Evolutionary conservation across 169 alveolate genomes (phyloP).

Genomic region (Plasmodium relictum): DNA sequence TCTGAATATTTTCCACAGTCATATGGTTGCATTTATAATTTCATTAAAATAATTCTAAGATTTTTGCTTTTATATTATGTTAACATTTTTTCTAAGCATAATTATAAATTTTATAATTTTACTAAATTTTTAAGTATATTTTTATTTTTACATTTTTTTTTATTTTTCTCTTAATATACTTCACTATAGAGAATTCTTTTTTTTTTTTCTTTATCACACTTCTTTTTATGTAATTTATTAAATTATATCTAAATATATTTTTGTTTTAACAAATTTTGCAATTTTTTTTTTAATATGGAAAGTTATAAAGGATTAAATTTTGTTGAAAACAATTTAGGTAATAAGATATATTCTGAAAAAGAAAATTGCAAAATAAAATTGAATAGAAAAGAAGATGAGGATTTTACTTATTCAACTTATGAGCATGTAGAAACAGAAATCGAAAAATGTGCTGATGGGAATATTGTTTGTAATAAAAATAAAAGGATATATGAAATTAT

Average conservation of each 20-base stretch:
- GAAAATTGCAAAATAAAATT: slow-evolving; percentile 7
- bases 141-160: not conserved
- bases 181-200: not conserved
- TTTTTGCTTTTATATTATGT: no score
- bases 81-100: no score
- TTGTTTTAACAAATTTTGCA: not conserved
- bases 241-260: not conserved
- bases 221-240: not conserved
- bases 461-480: slow-evolving; percentile 24
- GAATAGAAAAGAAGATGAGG: slow-evolving; percentile 25
- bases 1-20: no score
- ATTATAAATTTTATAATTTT: not conserved
- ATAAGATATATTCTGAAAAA: slow-evolving; percentile 4
- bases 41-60: no score
- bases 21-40: no score
- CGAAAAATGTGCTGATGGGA: slow-evolving; percentile 9
- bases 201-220: not conserved
- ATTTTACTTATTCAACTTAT: slow-evolving; percentile 35
- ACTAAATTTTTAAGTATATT: no score
- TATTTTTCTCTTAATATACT: not conserved
- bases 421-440: slow-evolving; percentile 55
- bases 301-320: slow-evolving; percentile 27
- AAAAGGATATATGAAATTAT: slow-evolving; percentile 34
- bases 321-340: not conserved
- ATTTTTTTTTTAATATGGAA: slow-evolving; percentile 19